Base-by-base conservation (phyloP, 2,329 filamentous ascomycete genomes). In the Emergomyces africanus region DNA sequence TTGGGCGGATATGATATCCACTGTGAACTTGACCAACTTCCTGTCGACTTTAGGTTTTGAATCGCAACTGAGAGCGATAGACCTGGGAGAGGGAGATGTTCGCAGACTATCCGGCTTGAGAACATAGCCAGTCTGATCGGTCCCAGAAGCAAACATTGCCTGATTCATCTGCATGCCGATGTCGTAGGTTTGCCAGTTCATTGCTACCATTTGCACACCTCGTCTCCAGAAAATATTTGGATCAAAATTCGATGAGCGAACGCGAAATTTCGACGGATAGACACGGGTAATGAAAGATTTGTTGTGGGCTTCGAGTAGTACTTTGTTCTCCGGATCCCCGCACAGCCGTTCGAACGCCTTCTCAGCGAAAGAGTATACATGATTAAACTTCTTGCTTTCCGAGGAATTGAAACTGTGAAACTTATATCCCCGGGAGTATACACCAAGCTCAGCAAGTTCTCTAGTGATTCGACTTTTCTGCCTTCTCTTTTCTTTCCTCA, bases 131-230 rank as follows among this genome's bases (percentile, higher is more conserved):
- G 88, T 89, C 59, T 85, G 83, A 74, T 96, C 94, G 14, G 82
- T 86, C 49, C 90, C 89, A 60, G 89, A 89, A 53, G 90, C 88
- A 70, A 96, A 99, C 94, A 99, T 97, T 68, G 94, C 94, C 65
- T 94, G 88, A 71, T 97, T 97, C 72, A 97, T 81, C 70, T 97
- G 92, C 83, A 96, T 94, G 51, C 91, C 90, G 20, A 95, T 80
- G 69, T 97, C 94, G 68, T 95, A 96, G 0, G 91, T 97, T 74
- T 99, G 94, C 92, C 94, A 97, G 74, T 99, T 99, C 63, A 97
- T 79, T 0, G 94, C 94, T 15, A 88, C 90, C 92, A 99, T 97
- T 74, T 99, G 94, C 20, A 96, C 94, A 37, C 94, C 94, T 49
- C 90, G 86, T 57, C 92, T 86, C 94, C 94, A 99, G 70, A 94